A percentile compares a stretch with the other conserved stretches of the same genome.
These are phyloP conservation scores for Exophiala oligosperma DNA, from an alignment of 2,329 filamentous ascomycete species.

Conservation along the genomic window DNA sequence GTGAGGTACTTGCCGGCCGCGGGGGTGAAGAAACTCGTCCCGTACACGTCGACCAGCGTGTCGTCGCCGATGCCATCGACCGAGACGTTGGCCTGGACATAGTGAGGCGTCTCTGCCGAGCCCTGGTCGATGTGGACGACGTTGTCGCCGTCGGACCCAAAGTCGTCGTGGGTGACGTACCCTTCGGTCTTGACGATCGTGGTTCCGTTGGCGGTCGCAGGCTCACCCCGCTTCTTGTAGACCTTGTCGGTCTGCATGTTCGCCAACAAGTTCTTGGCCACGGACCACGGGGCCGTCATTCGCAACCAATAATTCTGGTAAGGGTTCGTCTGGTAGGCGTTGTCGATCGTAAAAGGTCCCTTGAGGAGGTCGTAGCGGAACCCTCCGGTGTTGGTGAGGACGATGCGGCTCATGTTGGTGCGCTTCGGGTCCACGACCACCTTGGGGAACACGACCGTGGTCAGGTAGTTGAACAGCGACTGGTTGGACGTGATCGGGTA, in stretches of 20 bases:
- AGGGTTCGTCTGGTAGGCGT: slow-evolving; percentile 32
- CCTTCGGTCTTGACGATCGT: slow-evolving; percentile 27
- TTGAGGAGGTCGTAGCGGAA: slow-evolving; percentile 64
- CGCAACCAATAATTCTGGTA: slow-evolving; percentile 34
- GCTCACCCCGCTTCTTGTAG: slow-evolving; percentile 24
- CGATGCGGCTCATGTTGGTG: slow-evolving; percentile 53
- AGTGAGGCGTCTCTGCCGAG: slow-evolving; percentile 29
- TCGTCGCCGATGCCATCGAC: slow-evolving; percentile 15
- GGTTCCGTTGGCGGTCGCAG: slow-evolving; percentile 22
- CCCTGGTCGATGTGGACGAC: slow-evolving; percentile 34
- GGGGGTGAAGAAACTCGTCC: slow-evolving; percentile 24
- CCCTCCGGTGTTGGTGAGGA: slow-evolving; percentile 62
- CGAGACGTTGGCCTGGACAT: slow-evolving; percentile 36
- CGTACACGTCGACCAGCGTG: slow-evolving; percentile 26
- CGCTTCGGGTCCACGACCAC: slow-evolving; percentile 55
- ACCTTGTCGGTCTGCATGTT: slow-evolving; percentile 34
- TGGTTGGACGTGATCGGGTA: slow-evolving; percentile 53
- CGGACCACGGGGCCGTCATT: slow-evolving; percentile 34
- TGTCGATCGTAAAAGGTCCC: slow-evolving; percentile 59
- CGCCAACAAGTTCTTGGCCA: slow-evolving; percentile 33
- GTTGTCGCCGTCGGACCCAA: slow-evolving; percentile 37
- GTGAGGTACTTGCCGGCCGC: slow-evolving; percentile 22
- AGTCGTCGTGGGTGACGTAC: slow-evolving; percentile 36
- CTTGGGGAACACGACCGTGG: slow-evolving; percentile 49
- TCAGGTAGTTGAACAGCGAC: slow-evolving; percentile 58